Evolutionary conservation across 441 rosid species (phyloP), one percentile per base, ranked within the genome.

Genomic region (Arabidopsis lyrata): DNA sequence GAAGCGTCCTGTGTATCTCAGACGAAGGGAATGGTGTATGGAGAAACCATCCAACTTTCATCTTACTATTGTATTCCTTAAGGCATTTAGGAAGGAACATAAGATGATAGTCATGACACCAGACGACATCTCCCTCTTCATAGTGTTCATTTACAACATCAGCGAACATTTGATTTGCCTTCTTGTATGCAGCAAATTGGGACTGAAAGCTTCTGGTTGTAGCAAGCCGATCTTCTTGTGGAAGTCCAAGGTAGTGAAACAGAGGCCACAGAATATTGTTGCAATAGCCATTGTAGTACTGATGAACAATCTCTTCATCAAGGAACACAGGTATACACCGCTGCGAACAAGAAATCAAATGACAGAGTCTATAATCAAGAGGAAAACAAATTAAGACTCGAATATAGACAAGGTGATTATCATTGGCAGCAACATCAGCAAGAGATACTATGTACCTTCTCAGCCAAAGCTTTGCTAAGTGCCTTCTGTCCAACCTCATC

Each of bases 31-130:
- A 96, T 22, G 98, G 99, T 36, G 99, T 93, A 73, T 96, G 99
- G 75, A 96, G 99, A 85, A 96, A 96, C 99, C 99, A 96, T 56
- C 99, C 99, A 79, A 96, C 99, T 87, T 96, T 96, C 98, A 93
- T 96, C 16, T 81, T 73, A 61, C 68, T 84, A 74, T 96, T 91
- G 73, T 88, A 65, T 6, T 91, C 92, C 83, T 96, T 96, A 1
- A 96, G 84, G 84, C 95, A 96, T 79, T 90, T 86, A 5, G 99
- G 99, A 67, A 96, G 99, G 82, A 83, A 96, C 99, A 96, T 96
- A 55, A 96, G 90, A 80, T 96, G 98, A 63, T 96, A 96, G 76
- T 96, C 99, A 80, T 96, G 99, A 85, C 99, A 96, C 99, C 99
- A 96, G 35, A 96, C 99, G 63, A 96, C 97, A 83, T 93, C 99